phyloP scores from a whole-genome alignment of 352 stramenopile species.

The Globisporangium heterothallicum region DNA sequence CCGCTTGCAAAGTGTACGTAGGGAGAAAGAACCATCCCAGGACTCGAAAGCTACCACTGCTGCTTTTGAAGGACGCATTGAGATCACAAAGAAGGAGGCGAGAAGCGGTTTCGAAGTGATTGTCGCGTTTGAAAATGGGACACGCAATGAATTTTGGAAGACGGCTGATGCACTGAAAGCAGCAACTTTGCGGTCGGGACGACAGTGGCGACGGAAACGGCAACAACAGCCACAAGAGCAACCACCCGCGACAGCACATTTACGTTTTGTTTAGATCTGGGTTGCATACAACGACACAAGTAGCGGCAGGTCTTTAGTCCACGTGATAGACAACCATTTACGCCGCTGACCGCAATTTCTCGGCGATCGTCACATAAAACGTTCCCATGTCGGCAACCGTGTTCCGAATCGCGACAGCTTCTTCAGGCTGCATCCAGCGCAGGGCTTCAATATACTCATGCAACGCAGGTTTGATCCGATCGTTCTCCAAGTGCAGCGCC shows the following conservation, averaged over 20 bases:
- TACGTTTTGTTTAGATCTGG: too few relatives aligned
- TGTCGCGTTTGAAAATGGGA: slow-evolving; percentile 43
- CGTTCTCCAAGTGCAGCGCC: slow-evolving; percentile 51
- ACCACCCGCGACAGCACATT: too few relatives aligned
- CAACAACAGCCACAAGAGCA: slow-evolving; percentile 4
- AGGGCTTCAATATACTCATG: slow-evolving; percentile 76
- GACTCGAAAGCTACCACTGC: neutral
- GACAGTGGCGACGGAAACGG: slow-evolving; percentile 57
- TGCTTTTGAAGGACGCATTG: slow-evolving; percentile 25
- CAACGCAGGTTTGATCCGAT: slow-evolving; percentile 54
- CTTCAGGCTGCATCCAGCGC: slow-evolving; percentile 58
- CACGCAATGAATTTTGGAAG: slow-evolving; percentile 62
- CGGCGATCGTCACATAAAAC: slow-evolving; percentile 47
- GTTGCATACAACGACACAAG: too few relatives aligned
- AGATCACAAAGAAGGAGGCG: slow-evolving; percentile 17
- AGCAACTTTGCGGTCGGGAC: slow-evolving; percentile 47
- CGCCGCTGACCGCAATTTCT: slow-evolving; percentile 23
- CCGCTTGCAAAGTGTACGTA: neutral
- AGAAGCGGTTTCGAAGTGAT: slow-evolving; percentile 28
- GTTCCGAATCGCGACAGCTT: slow-evolving; percentile 53
- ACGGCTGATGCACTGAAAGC: slow-evolving; percentile 51
- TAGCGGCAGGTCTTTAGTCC: too few relatives aligned
- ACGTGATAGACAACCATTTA: slow-evolving; percentile 7
- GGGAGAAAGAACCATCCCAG: too few relatives aligned
- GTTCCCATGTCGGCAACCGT: slow-evolving; percentile 61